Evolutionary conservation across 2,329 filamentous ascomycete genomes (phyloP).

Genomic region (Phialophora chinensis): DNA sequence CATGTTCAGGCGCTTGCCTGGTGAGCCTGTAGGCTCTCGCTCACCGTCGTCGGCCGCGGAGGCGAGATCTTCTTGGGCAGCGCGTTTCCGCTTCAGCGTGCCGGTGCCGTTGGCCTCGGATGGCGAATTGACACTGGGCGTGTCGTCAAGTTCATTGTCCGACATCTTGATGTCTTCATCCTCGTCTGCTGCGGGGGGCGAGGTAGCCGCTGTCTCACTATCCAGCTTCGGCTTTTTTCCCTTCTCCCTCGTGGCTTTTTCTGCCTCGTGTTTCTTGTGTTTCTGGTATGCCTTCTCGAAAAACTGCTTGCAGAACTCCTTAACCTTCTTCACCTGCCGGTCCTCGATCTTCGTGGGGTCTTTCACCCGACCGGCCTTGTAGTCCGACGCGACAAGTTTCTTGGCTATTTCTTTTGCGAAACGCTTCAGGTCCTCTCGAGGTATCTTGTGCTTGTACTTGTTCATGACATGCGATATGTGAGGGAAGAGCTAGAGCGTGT

Average conservation of each 20-base stretch:
- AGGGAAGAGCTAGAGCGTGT: conserved; percentile 70
- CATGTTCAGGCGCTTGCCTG: conserved; percentile 34
- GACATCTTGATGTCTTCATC: conserved; percentile 49
- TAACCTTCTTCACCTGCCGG: conserved; percentile 81
- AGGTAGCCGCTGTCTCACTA: conserved; percentile 33
- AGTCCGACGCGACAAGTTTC: conserved; percentile 89
- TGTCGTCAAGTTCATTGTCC: conserved; percentile 48
- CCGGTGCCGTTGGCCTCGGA: conserved; percentile 35
- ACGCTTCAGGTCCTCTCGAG: conserved; percentile 74
- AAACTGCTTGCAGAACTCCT: conserved; percentile 81
- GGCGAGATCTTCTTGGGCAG: conserved; percentile 33
- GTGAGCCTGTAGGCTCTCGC: conserved; percentile 32
- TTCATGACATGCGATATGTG: conserved; percentile 84
- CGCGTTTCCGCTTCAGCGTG: conserved; percentile 69
- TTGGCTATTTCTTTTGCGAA: conserved; percentile 76
- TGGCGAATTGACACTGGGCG: conserved; percentile 38
- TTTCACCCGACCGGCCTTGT: conserved; percentile 83
- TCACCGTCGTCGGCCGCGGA: conserved; percentile 37
- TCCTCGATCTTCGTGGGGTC: conserved; percentile 78
- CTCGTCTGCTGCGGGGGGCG: conserved; percentile 34
- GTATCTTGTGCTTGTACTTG: conserved; percentile 84
- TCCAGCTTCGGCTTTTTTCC: conserved; percentile 40
- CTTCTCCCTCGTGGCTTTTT: conserved; percentile 59
- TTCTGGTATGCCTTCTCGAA: conserved; percentile 85
- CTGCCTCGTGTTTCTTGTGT: conserved; percentile 71